These are phyloP conservation scores for Pyrenula aspistea DNA, from an alignment of 495 filamentous ascomycete genomes.

Conservation along the genomic window DNA sequence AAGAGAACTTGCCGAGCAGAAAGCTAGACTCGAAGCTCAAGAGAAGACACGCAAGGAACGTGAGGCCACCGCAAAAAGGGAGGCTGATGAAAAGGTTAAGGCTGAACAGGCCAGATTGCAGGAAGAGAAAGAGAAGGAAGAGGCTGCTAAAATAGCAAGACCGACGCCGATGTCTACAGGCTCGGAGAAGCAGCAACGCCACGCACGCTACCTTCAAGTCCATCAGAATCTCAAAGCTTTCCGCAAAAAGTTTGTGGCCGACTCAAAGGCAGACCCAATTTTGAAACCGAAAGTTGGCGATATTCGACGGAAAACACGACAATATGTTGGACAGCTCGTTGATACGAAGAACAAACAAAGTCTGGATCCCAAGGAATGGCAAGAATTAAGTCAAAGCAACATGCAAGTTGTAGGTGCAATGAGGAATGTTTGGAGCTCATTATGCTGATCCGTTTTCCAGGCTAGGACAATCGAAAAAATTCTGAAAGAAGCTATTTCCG, in stretches of 20 bases:
- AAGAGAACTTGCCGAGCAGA: slow-evolving; percentile 19
- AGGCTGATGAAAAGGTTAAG: slow-evolving; percentile 24
- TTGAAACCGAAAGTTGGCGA: slow-evolving; percentile 61
- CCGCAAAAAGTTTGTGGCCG: slow-evolving; percentile 39
- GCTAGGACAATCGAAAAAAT: slow-evolving; percentile 32
- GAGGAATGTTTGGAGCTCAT: slow-evolving; percentile 2
- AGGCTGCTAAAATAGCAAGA: slow-evolving; percentile 18
- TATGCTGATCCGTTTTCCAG: slow-evolving; percentile 12
- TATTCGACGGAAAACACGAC: slow-evolving; percentile 59
- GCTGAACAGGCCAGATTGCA: slow-evolving; percentile 21
- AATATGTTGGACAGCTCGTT: slow-evolving; percentile 63
- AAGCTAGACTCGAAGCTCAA: slow-evolving; percentile 23
- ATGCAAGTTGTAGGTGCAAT: slow-evolving; percentile 7
- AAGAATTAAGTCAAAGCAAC: not conserved
- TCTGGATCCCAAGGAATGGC: slow-evolving; percentile 17
- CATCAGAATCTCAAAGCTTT: slow-evolving; percentile 64
- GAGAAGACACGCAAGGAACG: slow-evolving; percentile 5
- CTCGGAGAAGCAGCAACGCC: slow-evolving; percentile 26
- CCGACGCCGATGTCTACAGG: slow-evolving; percentile 13
- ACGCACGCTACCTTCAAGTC: slow-evolving; percentile 53
- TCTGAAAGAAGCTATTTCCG: slow-evolving; percentile 29
- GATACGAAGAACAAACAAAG: slow-evolving; percentile 50
- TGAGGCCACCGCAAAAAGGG: slow-evolving; percentile 28
- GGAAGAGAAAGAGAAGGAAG: slow-evolving; percentile 23
- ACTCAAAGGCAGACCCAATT: slow-evolving; percentile 32